Evolutionary conservation across 306 rosid genomes (phyloP).

Genomic region (Cucurbita argyrosperma): DNA sequence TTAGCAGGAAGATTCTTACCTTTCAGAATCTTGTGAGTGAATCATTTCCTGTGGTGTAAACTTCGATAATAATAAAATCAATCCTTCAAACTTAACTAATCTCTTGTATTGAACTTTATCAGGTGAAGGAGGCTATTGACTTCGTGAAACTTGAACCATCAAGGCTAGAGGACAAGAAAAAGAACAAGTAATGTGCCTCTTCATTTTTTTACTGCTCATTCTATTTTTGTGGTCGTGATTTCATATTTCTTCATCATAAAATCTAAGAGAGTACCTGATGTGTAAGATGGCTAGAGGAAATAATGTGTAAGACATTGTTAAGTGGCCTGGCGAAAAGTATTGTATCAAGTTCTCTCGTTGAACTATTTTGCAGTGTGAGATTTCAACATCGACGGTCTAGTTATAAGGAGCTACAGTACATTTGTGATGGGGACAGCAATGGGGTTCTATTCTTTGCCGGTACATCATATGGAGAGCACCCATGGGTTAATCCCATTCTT

Average conservation of each 20-base stretch:
- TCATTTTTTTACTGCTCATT: neutral
- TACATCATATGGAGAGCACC: slow-evolving; percentile 82
- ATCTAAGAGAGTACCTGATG: neutral
- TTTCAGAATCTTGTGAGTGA: slow-evolving; percentile 49
- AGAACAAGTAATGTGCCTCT: slow-evolving; percentile 24
- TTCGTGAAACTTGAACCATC: slow-evolving; percentile 26
- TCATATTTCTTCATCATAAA: neutral
- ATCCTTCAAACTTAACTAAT: neutral
- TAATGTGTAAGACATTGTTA: neutral
- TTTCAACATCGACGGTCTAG: slow-evolving; percentile 78
- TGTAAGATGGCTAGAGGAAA: neutral
- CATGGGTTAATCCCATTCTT: slow-evolving; percentile 89
- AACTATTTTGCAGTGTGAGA: slow-evolving; percentile 36
- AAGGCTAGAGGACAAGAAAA: slow-evolving; percentile 38
- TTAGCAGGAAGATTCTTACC: slow-evolving; percentile 30
- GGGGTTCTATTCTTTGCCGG: slow-evolving; percentile 83
- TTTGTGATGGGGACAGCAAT: slow-evolving; percentile 75
- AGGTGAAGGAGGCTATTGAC: slow-evolving; percentile 62
- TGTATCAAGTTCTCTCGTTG: slow-evolving; percentile 4
- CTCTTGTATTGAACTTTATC: neutral
- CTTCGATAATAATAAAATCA: neutral
- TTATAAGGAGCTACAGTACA: slow-evolving; percentile 76
- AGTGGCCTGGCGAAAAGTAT: neutral
- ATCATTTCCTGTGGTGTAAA: neutral
- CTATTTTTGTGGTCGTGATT: neutral